Conservation (phyloP, 148 eudicot species). For the Rhododendron williamsianum region DNA sequence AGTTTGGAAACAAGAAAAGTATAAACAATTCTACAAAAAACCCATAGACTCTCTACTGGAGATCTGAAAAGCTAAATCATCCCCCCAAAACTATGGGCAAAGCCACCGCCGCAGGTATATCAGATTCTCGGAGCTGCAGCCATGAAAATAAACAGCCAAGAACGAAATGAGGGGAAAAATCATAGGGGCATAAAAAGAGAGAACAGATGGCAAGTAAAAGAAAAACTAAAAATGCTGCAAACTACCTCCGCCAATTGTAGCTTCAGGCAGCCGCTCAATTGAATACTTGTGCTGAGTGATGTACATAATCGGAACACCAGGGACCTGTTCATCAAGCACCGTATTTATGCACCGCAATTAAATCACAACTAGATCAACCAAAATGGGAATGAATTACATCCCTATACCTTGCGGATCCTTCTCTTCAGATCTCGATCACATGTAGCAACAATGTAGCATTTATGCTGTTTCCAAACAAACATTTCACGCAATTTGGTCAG, state of each 20-base stretch:
- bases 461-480: constrained; percentile 55
- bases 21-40: neutral
- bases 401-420: constrained; percentile 84
- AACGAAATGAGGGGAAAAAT: neutral
- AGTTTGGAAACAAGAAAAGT: neutral
- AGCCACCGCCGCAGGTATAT: neutral
- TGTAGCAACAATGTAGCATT: constrained; percentile 96
- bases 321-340: constrained; percentile 40
- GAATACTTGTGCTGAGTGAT: constrained; percentile 85
- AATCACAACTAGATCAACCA: neutral
- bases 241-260: constrained; percentile 96
- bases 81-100: neutral
- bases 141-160: neutral
- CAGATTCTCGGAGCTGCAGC: constrained; percentile 76
- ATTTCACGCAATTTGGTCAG: constrained; percentile 9
- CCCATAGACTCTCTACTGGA: neutral
- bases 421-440: constrained; percentile 98
- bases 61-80: neutral
- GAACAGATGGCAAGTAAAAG: neutral
- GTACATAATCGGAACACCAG: constrained; percentile 99
- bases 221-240: neutral
- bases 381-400: neutral
- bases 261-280: constrained; percentile 93
- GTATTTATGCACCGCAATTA: neutral
- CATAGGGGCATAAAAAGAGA: neutral